Evolutionary conservation across 257 asterid species (phyloP).

Genomic region (Leptodermis oblonga): DNA sequence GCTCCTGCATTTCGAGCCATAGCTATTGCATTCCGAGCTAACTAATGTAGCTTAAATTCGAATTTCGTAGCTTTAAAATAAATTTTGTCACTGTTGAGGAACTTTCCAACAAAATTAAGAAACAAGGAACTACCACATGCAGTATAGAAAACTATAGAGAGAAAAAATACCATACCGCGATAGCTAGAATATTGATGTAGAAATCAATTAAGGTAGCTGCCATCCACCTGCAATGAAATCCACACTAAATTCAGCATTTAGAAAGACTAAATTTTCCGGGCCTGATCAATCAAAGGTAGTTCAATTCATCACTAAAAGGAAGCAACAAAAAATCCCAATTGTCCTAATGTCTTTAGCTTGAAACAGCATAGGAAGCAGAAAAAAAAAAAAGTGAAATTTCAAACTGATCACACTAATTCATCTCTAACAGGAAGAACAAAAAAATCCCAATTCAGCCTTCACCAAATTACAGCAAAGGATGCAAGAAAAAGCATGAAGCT

Average conservation of each 20-base stretch:
- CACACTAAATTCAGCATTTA: background rate
- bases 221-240: constrained; percentile 66
- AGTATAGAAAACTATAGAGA: background rate
- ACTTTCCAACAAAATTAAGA: background rate
- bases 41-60: background rate
- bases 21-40: background rate
- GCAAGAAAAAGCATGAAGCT: background rate
- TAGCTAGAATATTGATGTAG: constrained; percentile 48
- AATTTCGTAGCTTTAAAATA: background rate
- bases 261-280: background rate
- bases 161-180: constrained; percentile 46
- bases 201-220: constrained; percentile 65
- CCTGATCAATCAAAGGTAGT: background rate
- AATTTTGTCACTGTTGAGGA: too few species aligned
- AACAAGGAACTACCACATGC: background rate
- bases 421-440: background rate
- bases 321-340: too few species aligned
- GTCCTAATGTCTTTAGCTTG: too few species aligned
- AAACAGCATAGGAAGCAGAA: background rate
- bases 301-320: too few species aligned
- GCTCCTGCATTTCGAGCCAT: background rate
- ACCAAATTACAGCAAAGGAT: background rate
- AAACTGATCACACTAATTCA: background rate
- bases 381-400: background rate
- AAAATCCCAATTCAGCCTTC: background rate